Evolutionary conservation across 345 rosid genomes (phyloP).

Genomic region (Murraya paniculata): DNA sequence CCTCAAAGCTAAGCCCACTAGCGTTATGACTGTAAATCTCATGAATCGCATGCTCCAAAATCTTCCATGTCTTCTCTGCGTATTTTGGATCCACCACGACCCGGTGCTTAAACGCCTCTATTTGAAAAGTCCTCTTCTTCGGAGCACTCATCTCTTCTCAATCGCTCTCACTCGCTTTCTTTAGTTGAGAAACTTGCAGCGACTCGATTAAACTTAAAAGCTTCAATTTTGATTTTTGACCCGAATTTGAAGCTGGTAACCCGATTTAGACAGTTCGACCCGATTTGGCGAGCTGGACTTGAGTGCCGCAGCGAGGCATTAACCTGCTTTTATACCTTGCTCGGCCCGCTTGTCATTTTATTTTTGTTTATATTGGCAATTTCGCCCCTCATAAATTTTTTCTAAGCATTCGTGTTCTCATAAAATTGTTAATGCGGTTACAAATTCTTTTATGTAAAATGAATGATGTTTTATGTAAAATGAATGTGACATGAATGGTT

Average conservation of each 20-base stretch:
- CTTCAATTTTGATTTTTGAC: not conserved
- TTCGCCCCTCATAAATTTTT: not conserved
- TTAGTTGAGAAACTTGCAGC: not conserved
- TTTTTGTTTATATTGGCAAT: not conserved
- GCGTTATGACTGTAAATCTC: conserved; percentile 80
- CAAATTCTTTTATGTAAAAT: too few species aligned
- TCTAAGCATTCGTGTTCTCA: not conserved
- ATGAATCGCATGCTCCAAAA: conserved; percentile 70
- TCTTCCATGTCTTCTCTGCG: conserved; percentile 78
- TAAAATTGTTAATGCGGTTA: too few species aligned
- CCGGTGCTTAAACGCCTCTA: conserved; percentile 73
- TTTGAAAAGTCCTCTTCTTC: conserved; percentile 66
- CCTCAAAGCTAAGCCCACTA: conserved; percentile 71
- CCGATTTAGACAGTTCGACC: not conserved
- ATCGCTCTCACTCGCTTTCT: not conserved
- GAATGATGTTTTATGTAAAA: too few species aligned
- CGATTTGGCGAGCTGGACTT: not conserved
- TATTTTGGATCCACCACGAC: conserved; percentile 81
- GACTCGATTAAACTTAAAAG: not conserved
- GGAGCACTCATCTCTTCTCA: conserved; percentile 49
- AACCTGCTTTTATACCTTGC: too few species aligned
- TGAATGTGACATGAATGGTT: too few species aligned
- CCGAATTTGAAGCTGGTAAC: not conserved
- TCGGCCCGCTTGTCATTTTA: not conserved
- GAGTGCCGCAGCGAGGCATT: too few species aligned